Evolutionary conservation across 1,284 basidiomycete species (phyloP).

Genomic region (Fomitopsis betulina): DNA sequence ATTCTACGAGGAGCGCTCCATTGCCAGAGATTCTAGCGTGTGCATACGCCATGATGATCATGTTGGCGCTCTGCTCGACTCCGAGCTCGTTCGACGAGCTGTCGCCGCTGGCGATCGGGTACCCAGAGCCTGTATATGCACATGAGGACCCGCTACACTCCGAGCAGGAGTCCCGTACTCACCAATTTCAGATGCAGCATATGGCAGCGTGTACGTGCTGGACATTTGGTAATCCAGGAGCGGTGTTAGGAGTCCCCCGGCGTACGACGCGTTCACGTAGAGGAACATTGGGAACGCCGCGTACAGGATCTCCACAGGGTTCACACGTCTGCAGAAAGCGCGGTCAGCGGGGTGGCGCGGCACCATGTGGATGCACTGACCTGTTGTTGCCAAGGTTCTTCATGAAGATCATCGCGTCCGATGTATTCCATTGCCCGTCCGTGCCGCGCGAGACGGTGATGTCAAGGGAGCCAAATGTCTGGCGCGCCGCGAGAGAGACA

Average conservation of each 20-base stretch:
- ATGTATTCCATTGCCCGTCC: slow-evolving; percentile 30
- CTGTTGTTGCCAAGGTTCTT: slow-evolving; percentile 23
- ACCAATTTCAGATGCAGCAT: slow-evolving; percentile 41
- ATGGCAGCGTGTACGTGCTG: slow-evolving; percentile 22
- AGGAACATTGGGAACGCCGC: slow-evolving; percentile 42
- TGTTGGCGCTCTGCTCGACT: slow-evolving; percentile 58
- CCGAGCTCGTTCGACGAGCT: neutral
- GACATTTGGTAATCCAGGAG: slow-evolving; percentile 38
- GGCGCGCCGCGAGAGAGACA: slow-evolving; percentile 35
- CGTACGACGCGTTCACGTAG: slow-evolving; percentile 40
- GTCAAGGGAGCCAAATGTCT: slow-evolving; percentile 37
- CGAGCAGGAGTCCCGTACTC: neutral
- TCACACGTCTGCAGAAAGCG: slow-evolving; percentile 26
- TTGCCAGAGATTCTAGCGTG: slow-evolving; percentile 60
- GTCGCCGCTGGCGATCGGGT: slow-evolving; percentile 15
- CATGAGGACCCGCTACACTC: neutral
- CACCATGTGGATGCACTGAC: slow-evolving; percentile 6
- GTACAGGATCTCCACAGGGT: slow-evolving; percentile 46
- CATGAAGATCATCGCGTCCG: slow-evolving; percentile 46
- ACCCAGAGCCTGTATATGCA: slow-evolving; percentile 5
- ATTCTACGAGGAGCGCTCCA: slow-evolving; percentile 42
- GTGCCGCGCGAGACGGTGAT: slow-evolving; percentile 27
- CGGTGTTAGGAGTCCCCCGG: slow-evolving; percentile 37
- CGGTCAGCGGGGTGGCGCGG: neutral
- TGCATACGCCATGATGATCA: slow-evolving; percentile 71